Evolutionary conservation across 2,329 filamentous ascomycete species (phyloP), one percentile per base, ranked within the genome.

Genomic region (Scytalidium lignicola): DNA sequence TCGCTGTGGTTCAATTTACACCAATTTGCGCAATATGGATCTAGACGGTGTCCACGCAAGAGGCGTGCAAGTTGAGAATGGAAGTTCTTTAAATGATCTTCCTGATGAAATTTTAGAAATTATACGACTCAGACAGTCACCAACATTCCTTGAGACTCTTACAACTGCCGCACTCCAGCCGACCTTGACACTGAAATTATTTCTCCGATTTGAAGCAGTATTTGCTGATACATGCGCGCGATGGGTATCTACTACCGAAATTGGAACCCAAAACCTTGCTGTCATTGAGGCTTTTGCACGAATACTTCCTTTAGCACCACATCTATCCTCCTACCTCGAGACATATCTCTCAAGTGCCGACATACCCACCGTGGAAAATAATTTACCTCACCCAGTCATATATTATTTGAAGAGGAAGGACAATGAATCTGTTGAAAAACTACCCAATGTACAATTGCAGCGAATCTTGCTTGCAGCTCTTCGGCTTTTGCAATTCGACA

Each of bases 221-320:
- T 88, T 93, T 61, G 81, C 89, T 58, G 91, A 96, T 67, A 74
- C 95, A 44, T 89, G 86, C 67, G 86, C 90, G 53, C 76, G 86
- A 72, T 95, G 90, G 90, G 73, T 86, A 41, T 73, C 75, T 61
- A 66, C 19, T n/a, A 20, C 20, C 8, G 15, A 49, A 22, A 20
- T 40, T 13, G 49, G 40, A 28, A 40, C 28, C 2, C 59, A 63
- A 44, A 53, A 54, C 37, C 52, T 51, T 51, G 67, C 60, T 48
- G 68, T 85, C 46, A 76, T 92, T 55, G 78, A 84, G 49, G 85
- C 88, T 26, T 87, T 96, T 70, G 86, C 88, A 52, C 80, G 87
- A 61, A 76, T 96, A 54, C 67, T 96, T 59, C 88, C 90, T 17
- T 85, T 93, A 73, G 87, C 88, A 56, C 87, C 90, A 45, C 82